Base-by-base conservation (phyloP, 176 grass and related monocot genomes). In the Luzula sylvatica region DNA sequence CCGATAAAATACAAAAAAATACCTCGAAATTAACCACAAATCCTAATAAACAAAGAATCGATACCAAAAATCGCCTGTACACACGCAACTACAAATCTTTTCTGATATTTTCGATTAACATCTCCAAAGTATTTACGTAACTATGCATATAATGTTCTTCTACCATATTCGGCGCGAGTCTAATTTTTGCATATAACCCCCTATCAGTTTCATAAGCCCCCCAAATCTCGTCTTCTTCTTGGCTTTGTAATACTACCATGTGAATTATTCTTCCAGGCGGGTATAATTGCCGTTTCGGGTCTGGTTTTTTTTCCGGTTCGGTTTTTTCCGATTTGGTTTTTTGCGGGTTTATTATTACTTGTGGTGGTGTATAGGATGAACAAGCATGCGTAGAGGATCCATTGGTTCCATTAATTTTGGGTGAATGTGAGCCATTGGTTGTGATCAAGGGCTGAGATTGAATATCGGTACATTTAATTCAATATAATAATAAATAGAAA, bases 201-300 rank as follows among this genome's bases (percentile, higher is more conserved):
- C 83, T 87, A 1, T 76, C 67, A 24, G 83, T 87, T 50, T 87
- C 72, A 18, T 61, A 87, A 11, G 81, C 39, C 0, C 51, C 13
- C 11, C 81, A 65, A 23, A 58, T 15, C 27, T 82, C 78, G 18
- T 45, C 82, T 6, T 67, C 61, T 7, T 55, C 41, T 3, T 42
- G 38, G 27, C 58, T n/a, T 1, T 67, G 38, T 38, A 61, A 46
- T 7, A 72, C 77, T 27, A 87, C 72, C 83, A 87, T 87, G 30
- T 87, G 83, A 11, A 87, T 77, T 23, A 87, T 87, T 39, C 77
- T 87, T 20, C 83, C 83, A 1, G 83, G 77, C 53, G 83, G 77
- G 52, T 61, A 87, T 4, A 87, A 43, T 9, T 87, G 83, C 3
- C 24, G 38, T 1, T 56, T 45, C 58, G 69, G 61, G 42, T 69